Conservation (phyloP, 2,329 filamentous ascomycete species). For the Fusarium solani-melongenae region DNA sequence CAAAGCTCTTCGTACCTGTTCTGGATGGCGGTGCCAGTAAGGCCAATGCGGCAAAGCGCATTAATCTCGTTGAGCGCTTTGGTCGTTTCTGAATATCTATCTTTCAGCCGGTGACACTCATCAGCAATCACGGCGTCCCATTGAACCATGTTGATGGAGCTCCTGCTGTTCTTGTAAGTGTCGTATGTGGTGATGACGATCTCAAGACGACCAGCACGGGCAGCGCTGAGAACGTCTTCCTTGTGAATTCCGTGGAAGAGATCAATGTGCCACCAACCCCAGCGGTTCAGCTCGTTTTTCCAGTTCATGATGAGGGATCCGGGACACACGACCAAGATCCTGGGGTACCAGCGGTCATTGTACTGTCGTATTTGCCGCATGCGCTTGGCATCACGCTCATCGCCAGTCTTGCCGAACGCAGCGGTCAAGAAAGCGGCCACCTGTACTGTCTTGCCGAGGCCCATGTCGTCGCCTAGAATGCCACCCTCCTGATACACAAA, state of each 20-base stretch:
- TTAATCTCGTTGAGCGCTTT: constrained; percentile 92
- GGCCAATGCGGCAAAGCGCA: constrained; percentile 87
- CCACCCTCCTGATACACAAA: constrained; percentile 94
- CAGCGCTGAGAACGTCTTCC: constrained; percentile 77
- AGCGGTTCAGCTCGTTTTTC: constrained; percentile 84
- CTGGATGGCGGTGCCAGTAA: constrained; percentile 96
- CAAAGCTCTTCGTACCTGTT: constrained; percentile 98
- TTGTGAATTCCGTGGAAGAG: constrained; percentile 78
- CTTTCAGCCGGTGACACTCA: constrained; percentile 92
- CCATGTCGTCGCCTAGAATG: constrained; percentile 97
- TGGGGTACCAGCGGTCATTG: constrained; percentile 76
- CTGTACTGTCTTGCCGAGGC: constrained; percentile 95
- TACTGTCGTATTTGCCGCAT: constrained; percentile 85
- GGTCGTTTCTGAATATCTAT: constrained; percentile 79
- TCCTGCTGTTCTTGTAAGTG: constrained; percentile 84
- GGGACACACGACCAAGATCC: constrained; percentile 87
- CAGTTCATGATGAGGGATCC: constrained; percentile 91
- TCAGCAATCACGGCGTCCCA: constrained; percentile 98
- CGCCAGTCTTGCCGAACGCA: constrained; percentile 93
- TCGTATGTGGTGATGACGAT: constrained; percentile 95
- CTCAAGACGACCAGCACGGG: constrained; percentile 81
- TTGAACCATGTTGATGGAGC: constrained; percentile 80
- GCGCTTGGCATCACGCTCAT: constrained; percentile 84
- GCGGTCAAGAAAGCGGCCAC: constrained; percentile 92
- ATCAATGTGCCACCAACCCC: constrained; percentile 96